phyloP scores from a whole-genome alignment of 179 eudicot genomes.

The Camellia oleifera region DNA sequence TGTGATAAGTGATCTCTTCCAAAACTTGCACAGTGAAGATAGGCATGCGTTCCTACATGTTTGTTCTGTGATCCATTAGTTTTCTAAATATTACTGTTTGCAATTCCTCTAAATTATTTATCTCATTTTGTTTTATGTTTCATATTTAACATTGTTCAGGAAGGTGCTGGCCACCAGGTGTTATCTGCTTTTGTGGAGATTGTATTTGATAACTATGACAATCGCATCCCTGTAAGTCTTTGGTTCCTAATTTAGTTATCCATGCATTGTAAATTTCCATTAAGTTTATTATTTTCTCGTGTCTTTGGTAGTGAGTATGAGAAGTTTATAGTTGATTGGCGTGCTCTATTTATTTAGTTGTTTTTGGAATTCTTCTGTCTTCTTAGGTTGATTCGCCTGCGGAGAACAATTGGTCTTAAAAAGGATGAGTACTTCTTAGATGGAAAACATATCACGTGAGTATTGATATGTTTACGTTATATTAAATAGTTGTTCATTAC shows the following conservation, averaged over 20 bases:
- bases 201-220: slow-evolving; percentile 93
- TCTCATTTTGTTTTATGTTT: slow-evolving; percentile 1
- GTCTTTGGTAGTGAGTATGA: not conserved
- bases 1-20: slow-evolving; percentile 96
- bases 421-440: slow-evolving; percentile 98
- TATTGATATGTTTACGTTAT: slow-evolving; percentile 2
- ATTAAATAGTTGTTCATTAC: not conserved
- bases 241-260: not conserved
- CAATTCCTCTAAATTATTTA: not conserved
- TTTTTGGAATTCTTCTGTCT: slow-evolving; percentile 1
- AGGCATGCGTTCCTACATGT: slow-evolving; percentile 92
- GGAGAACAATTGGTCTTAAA: slow-evolving; percentile 90
- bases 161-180: slow-evolving; percentile 98
- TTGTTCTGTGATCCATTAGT: slow-evolving; percentile 29
- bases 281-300: not conserved
- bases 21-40: slow-evolving; percentile 89
- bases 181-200: slow-evolving; percentile 98
- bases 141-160: slow-evolving; percentile 43
- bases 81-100: not conserved
- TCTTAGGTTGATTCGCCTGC: slow-evolving; percentile 86
- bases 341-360: not conserved
- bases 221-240: slow-evolving; percentile 81
- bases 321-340: not conserved
- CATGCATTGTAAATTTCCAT: not conserved
- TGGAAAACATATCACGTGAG: slow-evolving; percentile 98